Evolutionary conservation across 148 eudicot genomes (phyloP), one percentile per base, ranked within the genome.

Genomic region (Fagopyrum esculentum): DNA sequence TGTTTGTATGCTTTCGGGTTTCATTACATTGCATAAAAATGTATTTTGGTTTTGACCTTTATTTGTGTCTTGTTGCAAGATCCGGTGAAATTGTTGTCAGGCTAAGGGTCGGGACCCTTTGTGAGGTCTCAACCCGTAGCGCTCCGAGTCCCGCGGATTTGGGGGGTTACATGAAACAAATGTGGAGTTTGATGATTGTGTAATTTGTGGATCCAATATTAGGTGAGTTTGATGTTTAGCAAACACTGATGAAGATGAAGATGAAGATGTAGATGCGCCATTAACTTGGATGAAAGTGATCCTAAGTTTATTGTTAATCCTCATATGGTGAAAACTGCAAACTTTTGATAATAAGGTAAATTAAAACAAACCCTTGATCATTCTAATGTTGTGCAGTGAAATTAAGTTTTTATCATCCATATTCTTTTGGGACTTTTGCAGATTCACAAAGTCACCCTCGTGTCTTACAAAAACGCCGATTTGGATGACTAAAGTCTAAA

Each of bases 281-380:
- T 82, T 95, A 63, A 90, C 97, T 73, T 95, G 98, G 98, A 77
- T 86, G 98, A 95, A 85, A 95, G 98, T 80, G 98, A 95, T 78
- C 92, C 98, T 10, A 95, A 90, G 77, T 80, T 95, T 80, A 95
- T 95, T 66, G 78, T 81, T 5, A 92, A 95, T 76, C 98, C 98
- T 49, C 92, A 92, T 73, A 95, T 95, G 98, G 98, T 95, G 78
- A 95, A 95, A 95, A 75, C 56, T 95, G 81, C 98, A 95, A 75
- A 83, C 92, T 73, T 95, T 95, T 74, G 97, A 94, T 77, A 91
- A 97, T 60, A 94, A 88, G 98, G 98, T 93, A 86, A 77, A 3
- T 45, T 11, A 68, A 9, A 60, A 60, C 13, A 8, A 35, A 7
- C 29, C 29, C 26, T 44, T 69, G 48, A 69, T 69, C 19, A 35